Base-by-base conservation (phyloP, 495 filamentous ascomycete genomes). In the Talaromyces proteolyticus region DNA sequence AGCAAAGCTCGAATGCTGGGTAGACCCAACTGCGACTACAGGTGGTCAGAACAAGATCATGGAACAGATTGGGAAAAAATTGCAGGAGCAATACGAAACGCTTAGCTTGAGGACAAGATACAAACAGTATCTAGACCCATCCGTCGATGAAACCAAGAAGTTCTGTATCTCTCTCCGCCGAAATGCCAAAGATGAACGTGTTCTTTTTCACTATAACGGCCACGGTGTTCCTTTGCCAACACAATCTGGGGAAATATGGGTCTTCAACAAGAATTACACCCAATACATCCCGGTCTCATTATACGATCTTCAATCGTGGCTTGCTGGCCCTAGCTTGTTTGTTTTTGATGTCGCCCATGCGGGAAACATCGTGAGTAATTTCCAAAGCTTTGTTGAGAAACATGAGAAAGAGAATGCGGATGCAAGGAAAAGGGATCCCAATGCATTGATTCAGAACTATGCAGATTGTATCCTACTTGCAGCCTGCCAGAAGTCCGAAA, bases 221-320 rank as follows among this genome's bases (percentile, higher is more conserved):
- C 93, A 99, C 64, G 93, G 93, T 19, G 93, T 99, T n/a, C 93
- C 93, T 4, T 87, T 95, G 57, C 93, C 93, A 23, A 99, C 93
- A 3, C 81, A 87, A 3, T 96, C 92, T 3, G 93, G 93, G 8
- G 93, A 99, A 65, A 95, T 99, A 11, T 99, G 93, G 93, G 94
- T 97, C 2, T 98, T 99, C 68, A 99, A 99, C 69, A 91, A 89
- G 53, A 95, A 88, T 56, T 99, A 95, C 62, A 99, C 93, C 0
- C 93, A 99, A 65, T 99, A 99, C 57, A 99, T 99, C 24, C 93
- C 93, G 0, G 87, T 99, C 42, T 95, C 92, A 1, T 69, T 99
- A 7, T 97, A 95, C 62, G 93, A 99, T 56, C 77, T 99, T 19
- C 94, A 97, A 63, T 82, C 84, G 19, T 99, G 94, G 94, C 81